Conservation (phyloP, 495 filamentous ascomycete genomes). For the Podospora pseudocomata region DNA sequence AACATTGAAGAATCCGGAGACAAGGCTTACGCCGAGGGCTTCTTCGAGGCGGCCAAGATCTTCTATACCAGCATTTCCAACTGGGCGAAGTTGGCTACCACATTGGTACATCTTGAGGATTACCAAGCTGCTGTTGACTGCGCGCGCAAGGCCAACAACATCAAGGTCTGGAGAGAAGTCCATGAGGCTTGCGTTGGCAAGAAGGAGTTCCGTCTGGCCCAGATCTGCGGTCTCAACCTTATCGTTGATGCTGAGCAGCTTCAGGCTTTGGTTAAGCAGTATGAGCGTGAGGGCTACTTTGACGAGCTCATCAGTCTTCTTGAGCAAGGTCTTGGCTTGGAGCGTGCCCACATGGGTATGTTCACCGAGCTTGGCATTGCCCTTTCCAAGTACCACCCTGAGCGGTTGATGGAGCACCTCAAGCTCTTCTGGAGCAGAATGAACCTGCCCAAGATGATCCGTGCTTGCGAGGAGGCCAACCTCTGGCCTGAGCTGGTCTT, state of each 20-base stretch:
- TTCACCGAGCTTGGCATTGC: conserved; percentile 96
- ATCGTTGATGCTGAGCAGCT: conserved; percentile 98
- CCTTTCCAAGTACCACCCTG: conserved; percentile 93
- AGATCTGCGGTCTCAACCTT: conserved; percentile 98
- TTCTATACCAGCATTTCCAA: conserved; percentile 98
- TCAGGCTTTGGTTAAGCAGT: conserved; percentile 88
- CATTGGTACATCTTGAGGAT: conserved; percentile 90
- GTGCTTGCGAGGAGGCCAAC: conserved; percentile 89
- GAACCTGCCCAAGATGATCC: conserved; percentile 98
- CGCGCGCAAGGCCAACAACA: conserved; percentile 97
- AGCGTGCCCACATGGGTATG: conserved; percentile 80
- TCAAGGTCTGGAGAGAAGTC: conserved; percentile 99
- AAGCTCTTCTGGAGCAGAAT: conserved; percentile 98
- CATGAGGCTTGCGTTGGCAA: conserved; percentile 95
- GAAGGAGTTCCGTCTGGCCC: conserved; percentile 98
- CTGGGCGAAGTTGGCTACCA: conserved; percentile 98
- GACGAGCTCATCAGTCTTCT: conserved; percentile 94
- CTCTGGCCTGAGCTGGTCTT: conserved; percentile 98
- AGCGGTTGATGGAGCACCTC: conserved; percentile 96
- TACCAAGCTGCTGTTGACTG: conserved; percentile 99
- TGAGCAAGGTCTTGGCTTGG: conserved; percentile 91
- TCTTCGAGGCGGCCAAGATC: conserved; percentile 96
- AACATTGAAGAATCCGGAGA: conserved; percentile 95
- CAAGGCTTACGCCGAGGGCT: conserved; percentile 93
- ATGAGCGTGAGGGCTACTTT: conserved; percentile 96